Conservation (phyloP, 768 basidiomycete genomes). For the Russula dissimulans region DNA sequence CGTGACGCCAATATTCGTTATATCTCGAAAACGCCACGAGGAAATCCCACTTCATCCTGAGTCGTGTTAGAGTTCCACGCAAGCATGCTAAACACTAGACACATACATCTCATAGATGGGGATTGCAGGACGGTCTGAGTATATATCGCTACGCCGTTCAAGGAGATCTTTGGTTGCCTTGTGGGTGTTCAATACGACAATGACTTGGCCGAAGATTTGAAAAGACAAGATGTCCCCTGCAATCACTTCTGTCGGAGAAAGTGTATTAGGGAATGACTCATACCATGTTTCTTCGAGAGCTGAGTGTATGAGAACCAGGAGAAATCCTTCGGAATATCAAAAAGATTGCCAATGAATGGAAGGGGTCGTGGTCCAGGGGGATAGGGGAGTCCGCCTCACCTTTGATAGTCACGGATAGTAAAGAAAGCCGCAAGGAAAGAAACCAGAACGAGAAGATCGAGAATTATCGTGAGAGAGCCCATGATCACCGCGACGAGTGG, state of each 20-base stretch:
- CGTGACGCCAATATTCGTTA: neutral
- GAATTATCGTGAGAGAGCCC: too few species aligned
- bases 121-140: neutral
- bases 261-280: neutral
- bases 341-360: too few species aligned
- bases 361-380: too few species aligned
- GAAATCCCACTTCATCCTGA: slow-evolving; percentile 1
- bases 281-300: slow-evolving; percentile 2
- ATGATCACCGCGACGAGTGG: too few species aligned
- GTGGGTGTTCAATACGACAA: neutral
- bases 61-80: neutral
- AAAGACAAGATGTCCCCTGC: slow-evolving; percentile 10
- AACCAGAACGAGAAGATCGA: too few species aligned
- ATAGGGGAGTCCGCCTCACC: too few species aligned
- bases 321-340: too few species aligned
- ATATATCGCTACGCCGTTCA: slow-evolving; percentile 10
- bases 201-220: slow-evolving; percentile 28
- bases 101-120: neutral
- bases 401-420: too few species aligned
- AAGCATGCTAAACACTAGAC: too few species aligned
- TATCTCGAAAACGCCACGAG: neutral
- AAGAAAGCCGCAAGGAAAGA: too few species aligned
- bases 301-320: too few species aligned
- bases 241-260: too few species aligned
- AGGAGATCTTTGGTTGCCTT: neutral